Conservation (phyloP, 1,284 basidiomycete species). For the Tilletia setariae region DNA sequence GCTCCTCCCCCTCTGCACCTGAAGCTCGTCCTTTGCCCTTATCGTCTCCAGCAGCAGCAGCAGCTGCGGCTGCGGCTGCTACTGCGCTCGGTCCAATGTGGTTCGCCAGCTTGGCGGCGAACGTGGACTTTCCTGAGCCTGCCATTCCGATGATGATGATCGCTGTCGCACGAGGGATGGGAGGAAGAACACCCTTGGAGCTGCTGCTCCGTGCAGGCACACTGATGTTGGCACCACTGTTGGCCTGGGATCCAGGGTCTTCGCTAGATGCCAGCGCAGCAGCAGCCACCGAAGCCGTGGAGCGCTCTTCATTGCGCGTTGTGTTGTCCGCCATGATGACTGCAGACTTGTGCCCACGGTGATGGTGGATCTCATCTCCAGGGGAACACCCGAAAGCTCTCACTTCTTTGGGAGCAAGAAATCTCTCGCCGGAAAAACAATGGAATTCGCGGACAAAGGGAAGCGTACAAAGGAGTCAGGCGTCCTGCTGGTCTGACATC, state of each 20-base stretch:
- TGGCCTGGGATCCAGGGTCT: neutral
- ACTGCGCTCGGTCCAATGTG: neutral
- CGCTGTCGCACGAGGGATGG: conserved; percentile 44
- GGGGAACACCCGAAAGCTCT: no score
- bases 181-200: conserved; percentile 26
- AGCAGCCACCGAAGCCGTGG: neutral
- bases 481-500: no score
- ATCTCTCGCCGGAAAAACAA: no score
- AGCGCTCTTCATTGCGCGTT: neutral
- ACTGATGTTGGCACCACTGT: neutral
- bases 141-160: conserved; percentile 70
- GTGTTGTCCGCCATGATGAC: no score
- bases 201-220: neutral
- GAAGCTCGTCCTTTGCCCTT: neutral
- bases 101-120: conserved; percentile 64
- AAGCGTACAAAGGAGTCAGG: no score
- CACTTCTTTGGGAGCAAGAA: no score
- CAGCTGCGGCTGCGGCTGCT: conserved; percentile 1
- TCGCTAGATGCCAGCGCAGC: conserved; percentile 1
- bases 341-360: no score
- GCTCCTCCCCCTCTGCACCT: neutral
- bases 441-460: no score
- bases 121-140: conserved; percentile 92
- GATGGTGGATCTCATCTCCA: no score
- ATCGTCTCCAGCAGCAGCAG: neutral